Base-by-base conservation (phyloP, 495 filamentous ascomycete genomes). In the Penicillium robsamsonii region DNA sequence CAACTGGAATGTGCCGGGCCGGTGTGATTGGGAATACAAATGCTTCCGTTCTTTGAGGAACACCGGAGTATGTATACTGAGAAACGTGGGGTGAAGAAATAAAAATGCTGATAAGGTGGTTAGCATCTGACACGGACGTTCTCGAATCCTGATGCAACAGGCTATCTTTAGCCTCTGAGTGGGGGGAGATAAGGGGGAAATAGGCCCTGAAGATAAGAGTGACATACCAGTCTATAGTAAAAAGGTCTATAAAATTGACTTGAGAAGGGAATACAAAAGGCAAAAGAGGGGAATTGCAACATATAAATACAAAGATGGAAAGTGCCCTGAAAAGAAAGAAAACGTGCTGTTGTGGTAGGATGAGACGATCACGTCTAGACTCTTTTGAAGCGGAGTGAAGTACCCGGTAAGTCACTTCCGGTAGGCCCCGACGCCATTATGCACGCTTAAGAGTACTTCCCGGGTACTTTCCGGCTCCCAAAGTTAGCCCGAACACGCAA, bases 111-210 rank as follows among this genome's bases (percentile, higher is more conserved):
- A 61, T 61, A 61, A 61, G 58, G 54, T 56, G 27, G 43, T 18
- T 50, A 31, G 48, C 46, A 25, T 41, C 17, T 29, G 33, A 51
- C 48, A 35, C 20, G 22, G 22, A 41, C 20, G 25, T 27, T 27
- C 25, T 27, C 25, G 22, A 22, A 40, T 25, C 35, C 33, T 12
- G 48, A 37, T 35, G 31, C 30, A 37, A 37, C 33, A 12, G 18
- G 53, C 60, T 68, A 66, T 71, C 66, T 60, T 49, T 25, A 53
- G 55, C 9, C 45, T 43, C 29, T 66, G 62, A 66, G 65, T 66
- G 64, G 66, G 62, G 64, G 50, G 55, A 72, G 69, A 72, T 72
- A 71, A 71, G 69, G 50, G n/a, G 18, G 10, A 27, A 27, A 27
- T 7, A 27, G 25, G 25, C 25, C 25, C 25, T 27, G 25, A 27